Evolutionary conservation across 495 filamentous ascomycete genomes (phyloP), one percentile per base, ranked within the genome.

Genomic region (Aspergillus steynii): DNA sequence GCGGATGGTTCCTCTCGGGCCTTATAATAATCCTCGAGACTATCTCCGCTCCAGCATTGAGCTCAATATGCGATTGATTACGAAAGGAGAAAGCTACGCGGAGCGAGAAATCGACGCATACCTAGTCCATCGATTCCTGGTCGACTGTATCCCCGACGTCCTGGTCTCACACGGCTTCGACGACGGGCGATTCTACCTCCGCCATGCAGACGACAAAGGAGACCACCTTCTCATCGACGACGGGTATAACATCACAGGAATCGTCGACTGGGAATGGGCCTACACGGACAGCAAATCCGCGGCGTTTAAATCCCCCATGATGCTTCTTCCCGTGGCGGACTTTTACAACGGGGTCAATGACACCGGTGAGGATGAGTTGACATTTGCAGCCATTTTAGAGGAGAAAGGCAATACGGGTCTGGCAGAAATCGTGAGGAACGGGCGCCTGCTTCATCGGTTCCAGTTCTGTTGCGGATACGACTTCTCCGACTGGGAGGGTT

Each of bases 231-330:
- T 84, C 3, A 66, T 82, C 28, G 74, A 83, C 56, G 65, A 75
- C 15, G 63, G 74, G 0, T 78, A 63, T 51, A 73, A 79, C 47
- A 80, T 83, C 54, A 77, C 74, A 2, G 73, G 74, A 15, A 75
- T 81, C 42, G 72, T 80, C 50, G 74, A 82, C 62, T 82, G 74
- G 77, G 72, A 82, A 60, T 79, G 71, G 67, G 72, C 77, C 15
- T 53, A 71, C 50, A 75, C 76, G 8, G 72, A 62, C 25, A 58
- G 67, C 0, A 75, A 71, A 60, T 70, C 67, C 49, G 62, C 60
- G 8, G 74, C 76, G 20, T 82, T 81, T 54, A 74, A 69, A 62
- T 76, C 75, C 1, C 75, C 75, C 2, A 71, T 74, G 31, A 72
- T 76, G 65, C 67, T 80, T 59, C 74, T 74, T 61, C 75, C 75